These are phyloP conservation scores for Annulohypoxylon maeteangense DNA, from an alignment of 495 filamentous ascomycete genomes.

Conservation along the genomic window DNA sequence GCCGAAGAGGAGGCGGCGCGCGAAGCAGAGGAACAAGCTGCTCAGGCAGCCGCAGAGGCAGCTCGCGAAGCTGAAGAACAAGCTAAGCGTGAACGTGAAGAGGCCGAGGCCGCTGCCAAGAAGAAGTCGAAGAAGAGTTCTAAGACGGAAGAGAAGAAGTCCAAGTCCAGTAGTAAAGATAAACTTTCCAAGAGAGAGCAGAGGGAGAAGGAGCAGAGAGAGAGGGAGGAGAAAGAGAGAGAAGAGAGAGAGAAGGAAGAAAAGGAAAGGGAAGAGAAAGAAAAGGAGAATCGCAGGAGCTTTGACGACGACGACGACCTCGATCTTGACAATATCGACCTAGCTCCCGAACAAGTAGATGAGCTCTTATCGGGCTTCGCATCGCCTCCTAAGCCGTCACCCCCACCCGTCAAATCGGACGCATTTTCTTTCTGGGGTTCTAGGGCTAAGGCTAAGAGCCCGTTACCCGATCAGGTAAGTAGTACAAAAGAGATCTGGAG, in stretches of 20 bases:
- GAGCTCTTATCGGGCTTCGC: conserved; percentile 44
- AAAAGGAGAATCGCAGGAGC: conserved; percentile 24
- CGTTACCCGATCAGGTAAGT: conserved; percentile 43
- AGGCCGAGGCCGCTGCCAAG: conserved; percentile 52
- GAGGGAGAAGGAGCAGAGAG: conserved; percentile 23
- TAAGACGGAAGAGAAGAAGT: conserved; percentile 46
- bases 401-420: conserved; percentile 40
- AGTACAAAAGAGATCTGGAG: conserved; percentile 26
- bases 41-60: conserved; percentile 44
- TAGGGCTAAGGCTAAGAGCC: conserved; percentile 50
- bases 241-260: conserved; percentile 20
- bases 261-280: conserved; percentile 37
- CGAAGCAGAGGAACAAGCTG: conserved; percentile 48
- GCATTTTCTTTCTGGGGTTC: conserved; percentile 62
- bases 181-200: conserved; percentile 40
- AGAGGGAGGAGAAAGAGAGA: conserved; percentile 32
- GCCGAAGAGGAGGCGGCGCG: conserved; percentile 48
- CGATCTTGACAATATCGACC: conserved; percentile 50
- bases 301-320: conserved; percentile 49
- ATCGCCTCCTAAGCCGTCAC: conserved; percentile 42
- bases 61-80: conserved; percentile 45
- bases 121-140: conserved; percentile 56
- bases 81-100: conserved; percentile 42
- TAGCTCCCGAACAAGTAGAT: conserved; percentile 54
- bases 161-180: conserved; percentile 42